phyloP scores from a whole-genome alignment of 2,329 filamentous ascomycete species.

The Aspergillus novofumigatus region DNA sequence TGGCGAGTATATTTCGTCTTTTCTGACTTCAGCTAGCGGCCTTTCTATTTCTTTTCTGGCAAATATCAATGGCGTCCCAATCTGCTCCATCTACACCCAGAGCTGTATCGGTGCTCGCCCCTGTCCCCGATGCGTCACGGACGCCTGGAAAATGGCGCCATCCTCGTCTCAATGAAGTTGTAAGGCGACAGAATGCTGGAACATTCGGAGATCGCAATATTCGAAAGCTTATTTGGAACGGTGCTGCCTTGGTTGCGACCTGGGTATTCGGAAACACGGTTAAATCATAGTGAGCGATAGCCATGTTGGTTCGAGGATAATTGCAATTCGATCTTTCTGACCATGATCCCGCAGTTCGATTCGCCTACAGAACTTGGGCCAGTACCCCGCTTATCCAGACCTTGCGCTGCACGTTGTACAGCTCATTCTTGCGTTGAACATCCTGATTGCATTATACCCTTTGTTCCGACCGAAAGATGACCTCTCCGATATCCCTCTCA shows the following conservation, averaged over 20 bases:
- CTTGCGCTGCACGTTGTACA: constrained; percentile 54
- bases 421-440: constrained; percentile 64
- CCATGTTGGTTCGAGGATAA: not conserved
- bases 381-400: constrained; percentile 40
- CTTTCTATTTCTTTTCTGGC: constrained; percentile 3
- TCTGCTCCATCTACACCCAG: constrained; percentile 42
- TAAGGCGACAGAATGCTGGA: constrained; percentile 70
- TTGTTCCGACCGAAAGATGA: constrained; percentile 70
- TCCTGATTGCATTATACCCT: constrained; percentile 65
- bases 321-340: constrained; percentile 15
- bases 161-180: constrained; percentile 82
- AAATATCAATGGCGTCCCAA: constrained; percentile 30
- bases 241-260: constrained; percentile 49
- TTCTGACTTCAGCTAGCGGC: not conserved
- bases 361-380: constrained; percentile 31
- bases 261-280: constrained; percentile 43
- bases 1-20: not conserved
- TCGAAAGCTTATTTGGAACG: constrained; percentile 65
- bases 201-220: constrained; percentile 77
- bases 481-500: constrained; percentile 83
- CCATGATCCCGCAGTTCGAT: constrained; percentile 27
- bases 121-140: constrained; percentile 29
- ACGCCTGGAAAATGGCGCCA: constrained; percentile 82
- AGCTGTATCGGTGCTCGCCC: constrained; percentile 23
- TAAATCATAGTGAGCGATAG: constrained; percentile 33